Base-by-base conservation (phyloP, 2,329 filamentous ascomycete species). In the Neoarthrinium moseri region DNA sequence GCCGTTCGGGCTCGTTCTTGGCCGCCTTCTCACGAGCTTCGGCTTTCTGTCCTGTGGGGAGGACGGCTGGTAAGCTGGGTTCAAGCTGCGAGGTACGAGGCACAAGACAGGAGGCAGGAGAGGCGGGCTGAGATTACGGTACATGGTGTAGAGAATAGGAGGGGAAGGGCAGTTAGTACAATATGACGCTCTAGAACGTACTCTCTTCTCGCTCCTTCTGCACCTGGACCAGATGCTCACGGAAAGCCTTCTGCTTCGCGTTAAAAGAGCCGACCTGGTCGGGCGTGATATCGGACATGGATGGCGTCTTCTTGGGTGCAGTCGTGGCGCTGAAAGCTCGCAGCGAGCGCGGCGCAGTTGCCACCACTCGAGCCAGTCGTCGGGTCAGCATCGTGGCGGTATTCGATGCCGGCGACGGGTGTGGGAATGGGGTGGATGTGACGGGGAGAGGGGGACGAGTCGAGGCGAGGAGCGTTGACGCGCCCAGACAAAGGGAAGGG, bases 201-300 rank as follows among this genome's bases (percentile, higher is more conserved):
- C 91, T 91, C 78, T 91, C 87, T 84, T 89, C 85, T 75, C 86
- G 82, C 72, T 88, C 87, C 74, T 86, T 87, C 70, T 88, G 84
- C 65, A 83, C 84, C 69, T 86, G 80, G 59, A 84, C 80, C 60
- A 95, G 74, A 66, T 87, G 82, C 69, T 91, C 84, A 65, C 94
- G 87, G 72, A 96, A 97, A 61, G 84, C 78, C 69, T 86, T 86
- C 73, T 96, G 91, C 69, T 87, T 89, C 60, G 78, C 72, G 65
- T 88, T 89, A 78, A 97, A 99, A 46, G 78, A 75, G 43, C 84
- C 76, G 54, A 88, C 84, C 51, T 82, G 81, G 52, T 87, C 75
- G 39, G 85, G 81, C 36, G 86, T 74, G 59, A 99, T 83, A 69
- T 99, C 91, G 65, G 88, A 86, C 55, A 99, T 81, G 29, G 87